Evolutionary conservation across 306 rosid species (phyloP).

Genomic region (Betula pendula): DNA sequence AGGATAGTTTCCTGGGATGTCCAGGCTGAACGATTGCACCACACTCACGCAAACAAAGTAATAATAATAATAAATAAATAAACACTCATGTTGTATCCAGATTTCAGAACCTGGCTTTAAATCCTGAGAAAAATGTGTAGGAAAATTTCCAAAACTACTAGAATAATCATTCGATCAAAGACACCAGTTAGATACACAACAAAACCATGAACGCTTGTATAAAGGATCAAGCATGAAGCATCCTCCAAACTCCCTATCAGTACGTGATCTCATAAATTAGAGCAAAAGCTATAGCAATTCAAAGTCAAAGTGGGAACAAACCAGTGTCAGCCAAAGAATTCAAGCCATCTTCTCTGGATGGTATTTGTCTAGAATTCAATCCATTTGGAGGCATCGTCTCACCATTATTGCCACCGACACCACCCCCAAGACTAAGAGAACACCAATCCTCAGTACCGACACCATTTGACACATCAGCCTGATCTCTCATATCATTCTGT

Average conservation of each 20-base stretch:
- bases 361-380: slow-evolving; percentile 51
- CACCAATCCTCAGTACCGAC: slow-evolving; percentile 84
- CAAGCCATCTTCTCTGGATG: slow-evolving; percentile 53
- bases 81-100: not conserved
- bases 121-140: not conserved
- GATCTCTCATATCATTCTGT: slow-evolving; percentile 76
- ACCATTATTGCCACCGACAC: slow-evolving; percentile 57
- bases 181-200: not conserved
- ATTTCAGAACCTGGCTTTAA: slow-evolving; percentile 1
- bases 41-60: not conserved
- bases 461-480: slow-evolving; percentile 73
- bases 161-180: not conserved
- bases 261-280: slow-evolving; percentile 1
- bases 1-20: not conserved
- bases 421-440: slow-evolving; percentile 89
- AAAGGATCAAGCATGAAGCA: slow-evolving; percentile 2
- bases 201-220: not conserved
- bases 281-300: slow-evolving; percentile 5
- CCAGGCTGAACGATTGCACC: not conserved
- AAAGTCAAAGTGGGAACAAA: slow-evolving; percentile 47
- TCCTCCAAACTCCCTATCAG: slow-evolving; percentile 16
- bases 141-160: not conserved
- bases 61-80: not conserved
- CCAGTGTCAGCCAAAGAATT: slow-evolving; percentile 70
- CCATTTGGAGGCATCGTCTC: slow-evolving; percentile 53